Percentiles rank a stretch among this genome's conserved stretches.
phyloP scores from a whole-genome alignment of 148 eudicot genomes.

The Chenopodium formosanum region DNA sequence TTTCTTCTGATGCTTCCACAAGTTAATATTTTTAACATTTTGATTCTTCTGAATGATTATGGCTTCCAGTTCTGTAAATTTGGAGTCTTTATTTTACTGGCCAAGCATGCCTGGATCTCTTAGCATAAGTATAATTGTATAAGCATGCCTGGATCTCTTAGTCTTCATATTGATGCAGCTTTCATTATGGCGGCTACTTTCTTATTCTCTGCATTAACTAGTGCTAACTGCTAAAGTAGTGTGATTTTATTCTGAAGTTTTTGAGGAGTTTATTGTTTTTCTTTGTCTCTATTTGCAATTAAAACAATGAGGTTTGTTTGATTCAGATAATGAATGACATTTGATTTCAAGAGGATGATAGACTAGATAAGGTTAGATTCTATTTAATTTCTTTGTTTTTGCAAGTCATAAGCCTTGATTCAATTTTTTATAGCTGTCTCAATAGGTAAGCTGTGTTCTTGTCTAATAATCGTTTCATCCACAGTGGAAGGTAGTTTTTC shows the following conservation, averaged over 20 bases:
- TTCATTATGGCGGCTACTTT: not conserved
- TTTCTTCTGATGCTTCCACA: not conserved
- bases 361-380: slow-evolving; percentile 39
- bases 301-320: not conserved
- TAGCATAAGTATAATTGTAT: not conserved
- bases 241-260: not conserved
- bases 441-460: not conserved
- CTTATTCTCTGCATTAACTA: not conserved
- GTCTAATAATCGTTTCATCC: not conserved
- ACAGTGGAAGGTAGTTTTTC: not conserved
- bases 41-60: not conserved
- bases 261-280: slow-evolving; percentile 1
- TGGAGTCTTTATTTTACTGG: not conserved
- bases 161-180: not conserved
- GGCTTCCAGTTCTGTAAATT: not conserved
- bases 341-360: slow-evolving; percentile 26
- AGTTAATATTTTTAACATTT: not conserved
- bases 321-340: slow-evolving; percentile 42
- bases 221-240: not conserved
- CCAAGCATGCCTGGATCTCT: not conserved
- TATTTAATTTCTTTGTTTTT: not conserved
- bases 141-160: no score
- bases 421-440: not conserved
- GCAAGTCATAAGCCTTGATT: slow-evolving; percentile 2
- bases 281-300: not conserved